These are phyloP conservation scores for Apiospora pterosperma DNA, from an alignment of 2,329 filamentous ascomycete species.

Conservation along the genomic window DNA sequence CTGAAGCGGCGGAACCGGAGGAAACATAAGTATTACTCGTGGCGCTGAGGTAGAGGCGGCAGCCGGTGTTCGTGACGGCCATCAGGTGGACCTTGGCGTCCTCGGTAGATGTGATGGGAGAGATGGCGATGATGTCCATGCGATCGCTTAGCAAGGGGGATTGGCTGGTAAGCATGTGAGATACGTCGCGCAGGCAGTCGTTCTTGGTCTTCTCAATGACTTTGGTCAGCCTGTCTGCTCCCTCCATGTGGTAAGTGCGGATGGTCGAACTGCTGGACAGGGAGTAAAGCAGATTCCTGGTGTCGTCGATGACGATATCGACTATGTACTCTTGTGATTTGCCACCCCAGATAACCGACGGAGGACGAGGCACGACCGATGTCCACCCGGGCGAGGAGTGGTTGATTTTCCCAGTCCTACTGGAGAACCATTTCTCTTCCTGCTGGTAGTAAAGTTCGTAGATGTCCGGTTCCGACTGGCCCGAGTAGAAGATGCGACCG, in stretches of 20 bases:
- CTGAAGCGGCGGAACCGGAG: constrained; percentile 56
- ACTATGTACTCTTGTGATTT: constrained; percentile 61
- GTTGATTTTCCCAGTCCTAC: constrained; percentile 81
- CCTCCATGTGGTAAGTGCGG: constrained; percentile 83
- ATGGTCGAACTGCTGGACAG: constrained; percentile 87
- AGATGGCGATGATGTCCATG: constrained; percentile 78
- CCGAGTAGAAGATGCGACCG: constrained; percentile 92
- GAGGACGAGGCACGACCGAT: constrained; percentile 56
- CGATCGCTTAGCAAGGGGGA: constrained; percentile 67
- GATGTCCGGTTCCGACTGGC: constrained; percentile 76
- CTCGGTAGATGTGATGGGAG: constrained; percentile 75
- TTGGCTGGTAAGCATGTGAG: constrained; percentile 72
- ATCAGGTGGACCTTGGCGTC: constrained; percentile 83
- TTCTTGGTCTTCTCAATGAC: constrained; percentile 64
- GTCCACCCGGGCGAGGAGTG: constrained; percentile 75
- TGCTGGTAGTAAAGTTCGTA: constrained; percentile 96
- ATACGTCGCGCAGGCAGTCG: constrained; percentile 67
- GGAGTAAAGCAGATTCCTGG: constrained; percentile 83
- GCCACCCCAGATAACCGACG: constrained; percentile 47
- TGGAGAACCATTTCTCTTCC: constrained; percentile 95
- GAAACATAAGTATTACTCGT: constrained; percentile 72
- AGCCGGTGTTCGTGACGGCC: constrained; percentile 86
- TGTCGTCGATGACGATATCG: constrained; percentile 85
- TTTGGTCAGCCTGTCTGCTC: constrained; percentile 55
- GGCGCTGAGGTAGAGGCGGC: constrained; percentile 87